Conservation (phyloP, 1,284 basidiomycete genomes). For the Ceratobasidium sp. region DNA sequence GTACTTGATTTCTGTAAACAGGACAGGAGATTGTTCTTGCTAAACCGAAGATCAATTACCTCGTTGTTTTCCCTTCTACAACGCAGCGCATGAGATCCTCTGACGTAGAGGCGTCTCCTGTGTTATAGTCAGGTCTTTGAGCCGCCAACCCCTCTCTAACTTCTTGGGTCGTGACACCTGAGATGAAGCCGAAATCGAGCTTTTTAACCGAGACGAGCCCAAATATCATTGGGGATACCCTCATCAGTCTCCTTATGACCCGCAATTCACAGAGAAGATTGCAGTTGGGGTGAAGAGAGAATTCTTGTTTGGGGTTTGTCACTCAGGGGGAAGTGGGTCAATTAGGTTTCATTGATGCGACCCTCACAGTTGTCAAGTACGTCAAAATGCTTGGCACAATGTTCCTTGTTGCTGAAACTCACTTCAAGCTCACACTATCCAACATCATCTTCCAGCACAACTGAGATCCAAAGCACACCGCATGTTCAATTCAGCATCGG, state of each 20-base stretch:
- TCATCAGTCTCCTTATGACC: conserved; percentile 6
- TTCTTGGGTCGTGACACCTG: no score
- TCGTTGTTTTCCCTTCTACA: no score
- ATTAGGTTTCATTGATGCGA: background rate
- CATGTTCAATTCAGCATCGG: background rate
- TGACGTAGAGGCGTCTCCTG: no score
- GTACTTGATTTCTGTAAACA: no score
- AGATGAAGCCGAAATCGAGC: no score
- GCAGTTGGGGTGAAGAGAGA: background rate
- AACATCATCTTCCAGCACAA: conserved; percentile 31
- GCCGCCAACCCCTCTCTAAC: no score
- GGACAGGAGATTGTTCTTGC: no score
- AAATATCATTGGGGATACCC: conserved; percentile 8
- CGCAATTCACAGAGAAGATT: background rate
- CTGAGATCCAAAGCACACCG: conserved; percentile 14
- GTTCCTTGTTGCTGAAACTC: conserved; percentile 4
- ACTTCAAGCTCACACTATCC: background rate
- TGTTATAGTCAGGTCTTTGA: no score
- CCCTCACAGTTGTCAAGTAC: background rate
- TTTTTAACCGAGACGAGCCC: conserved; percentile 2
- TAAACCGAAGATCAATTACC: no score
- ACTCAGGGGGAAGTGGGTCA: conserved; percentile 22
- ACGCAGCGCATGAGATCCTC: no score
- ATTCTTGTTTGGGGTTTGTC: conserved; percentile 33
- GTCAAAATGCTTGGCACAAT: background rate